Base-by-base conservation (phyloP, 345 rosid species). In the Arabidopsis suecica region DNA sequence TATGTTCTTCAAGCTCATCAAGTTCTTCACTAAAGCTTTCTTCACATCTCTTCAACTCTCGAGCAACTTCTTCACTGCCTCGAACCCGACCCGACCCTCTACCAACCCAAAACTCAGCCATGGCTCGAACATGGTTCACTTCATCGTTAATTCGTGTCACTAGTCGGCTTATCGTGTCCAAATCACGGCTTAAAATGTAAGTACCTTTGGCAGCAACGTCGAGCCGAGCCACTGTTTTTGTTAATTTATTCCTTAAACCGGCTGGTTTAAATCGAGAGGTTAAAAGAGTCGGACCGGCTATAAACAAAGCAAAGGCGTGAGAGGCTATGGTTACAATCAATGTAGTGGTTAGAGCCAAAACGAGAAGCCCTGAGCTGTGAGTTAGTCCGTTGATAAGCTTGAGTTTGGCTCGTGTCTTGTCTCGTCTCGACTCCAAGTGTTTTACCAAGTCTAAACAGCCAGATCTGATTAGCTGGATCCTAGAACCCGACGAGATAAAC, bases 201-300 rank as follows among this genome's bases (percentile, higher is more conserved):
- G 87, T 83, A 58, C 98, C 98, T 32, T 89, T 93, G 0, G 96
- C 96, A 14, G 96, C 98, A 3, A 83, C 82, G 49, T 89, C 93
- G 0, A 93, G 83, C 58, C 83, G 88, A 74, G 84, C 79, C 37
- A 78, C 70, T 9, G 68, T 80, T 69, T 72, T 85, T 1, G 11
- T 78, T 1, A 89, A 72, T 81, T 74, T 83, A 61, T 65, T 80
- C 5, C 75, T 74, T 7, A 87, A 81, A 60, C 83, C 79, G 36
- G 73, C 74, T 50, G 79, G 59, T 77, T 82, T 72, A 10, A 83
- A 23, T 2, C 87, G 74, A 20, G 75, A 84, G 10, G 76, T 66
- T n/a, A 83, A 16, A 0, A 89, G 66, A 37, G 83, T 65, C 0
- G 98, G 98, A 4, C 86, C 82, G 20, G 93, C 88, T 66, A 91